These are phyloP conservation scores for Candida montana DNA, from an alignment of 805 yeast species.

Conservation along the genomic window DNA sequence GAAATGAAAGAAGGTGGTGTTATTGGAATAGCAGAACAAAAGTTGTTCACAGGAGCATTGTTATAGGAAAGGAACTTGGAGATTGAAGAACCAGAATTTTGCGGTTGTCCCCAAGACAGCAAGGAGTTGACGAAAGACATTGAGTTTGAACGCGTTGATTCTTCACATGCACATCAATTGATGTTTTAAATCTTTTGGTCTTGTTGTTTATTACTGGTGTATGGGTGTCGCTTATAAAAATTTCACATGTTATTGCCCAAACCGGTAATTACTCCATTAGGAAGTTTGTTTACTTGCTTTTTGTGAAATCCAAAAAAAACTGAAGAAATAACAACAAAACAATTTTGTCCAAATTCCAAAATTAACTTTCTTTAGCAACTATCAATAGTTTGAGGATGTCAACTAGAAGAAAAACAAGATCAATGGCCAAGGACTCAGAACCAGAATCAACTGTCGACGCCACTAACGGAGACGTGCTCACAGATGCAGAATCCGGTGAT, in stretches of 20 bases:
- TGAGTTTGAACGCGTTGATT: background rate
- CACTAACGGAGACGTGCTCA: conserved; percentile 12
- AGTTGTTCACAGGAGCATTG: conserved; percentile 24
- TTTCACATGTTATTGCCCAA: conserved; percentile 1
- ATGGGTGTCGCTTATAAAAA: background rate
- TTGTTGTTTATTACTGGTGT: no score
- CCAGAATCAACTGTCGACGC: background rate
- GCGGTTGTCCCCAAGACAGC: conserved; percentile 2
- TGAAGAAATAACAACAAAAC: background rate
- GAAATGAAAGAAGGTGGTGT: conserved; percentile 22
- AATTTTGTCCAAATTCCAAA: background rate
- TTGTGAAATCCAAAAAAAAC: background rate
- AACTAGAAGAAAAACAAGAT: conserved; percentile 5
- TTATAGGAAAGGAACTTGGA: conserved; percentile 19
- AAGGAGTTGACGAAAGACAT: conserved; percentile 8
- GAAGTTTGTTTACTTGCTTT: background rate
- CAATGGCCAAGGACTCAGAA: conserved; percentile 1
- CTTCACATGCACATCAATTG: no score
- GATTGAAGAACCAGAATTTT: conserved; percentile 4
- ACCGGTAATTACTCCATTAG: background rate
- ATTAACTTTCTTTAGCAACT: background rate
- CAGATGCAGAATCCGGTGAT: conserved; percentile 19
- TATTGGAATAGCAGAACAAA: conserved; percentile 20
- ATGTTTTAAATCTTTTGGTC: no score
- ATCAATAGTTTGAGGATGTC: background rate